Conservation (phyloP, 768 basidiomycete species). For the Phylloporus rhodoxanthus region DNA sequence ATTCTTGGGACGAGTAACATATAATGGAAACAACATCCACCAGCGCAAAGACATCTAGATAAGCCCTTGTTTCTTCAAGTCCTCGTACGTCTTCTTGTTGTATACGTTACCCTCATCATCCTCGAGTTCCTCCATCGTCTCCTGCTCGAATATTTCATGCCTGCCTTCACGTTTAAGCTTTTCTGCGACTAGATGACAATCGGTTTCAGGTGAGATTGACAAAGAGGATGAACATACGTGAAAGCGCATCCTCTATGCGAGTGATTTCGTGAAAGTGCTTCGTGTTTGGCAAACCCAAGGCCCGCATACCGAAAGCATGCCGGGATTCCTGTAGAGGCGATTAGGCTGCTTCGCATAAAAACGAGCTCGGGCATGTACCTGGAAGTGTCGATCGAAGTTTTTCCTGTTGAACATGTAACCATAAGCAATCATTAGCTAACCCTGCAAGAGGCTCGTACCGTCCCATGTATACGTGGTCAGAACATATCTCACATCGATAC, state of each 20-base stretch:
- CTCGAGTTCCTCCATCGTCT: slow-evolving; percentile 96
- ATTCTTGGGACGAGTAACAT: not conserved
- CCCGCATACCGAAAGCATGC: slow-evolving; percentile 97
- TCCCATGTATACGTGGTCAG: slow-evolving; percentile 95
- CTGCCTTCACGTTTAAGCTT: slow-evolving; percentile 96
- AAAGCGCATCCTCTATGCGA: slow-evolving; percentile 91
- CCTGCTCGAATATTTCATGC: slow-evolving; percentile 86
- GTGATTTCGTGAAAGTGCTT: slow-evolving; percentile 99
- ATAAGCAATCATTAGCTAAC: slow-evolving; percentile 12
- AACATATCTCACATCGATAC: slow-evolving; percentile 96
- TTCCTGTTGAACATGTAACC: slow-evolving; percentile 46
- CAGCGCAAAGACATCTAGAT: slow-evolving; percentile 40
- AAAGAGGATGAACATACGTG: slow-evolving; percentile 52
- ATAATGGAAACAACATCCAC: not conserved
- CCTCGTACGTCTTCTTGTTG: slow-evolving; percentile 96
- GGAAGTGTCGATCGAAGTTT: slow-evolving; percentile 95
- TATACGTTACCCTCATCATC: slow-evolving; percentile 99
- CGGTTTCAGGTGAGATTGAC: not conserved
- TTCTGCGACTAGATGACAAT: slow-evolving; percentile 69
- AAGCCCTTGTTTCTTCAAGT: slow-evolving; percentile 91
- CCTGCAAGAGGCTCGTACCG: slow-evolving; percentile 42
- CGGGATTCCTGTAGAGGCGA: slow-evolving; percentile 65
- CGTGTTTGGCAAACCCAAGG: slow-evolving; percentile 93
- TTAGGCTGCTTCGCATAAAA: slow-evolving; percentile 11
- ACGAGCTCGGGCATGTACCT: slow-evolving; percentile 39